Evolutionary conservation across 495 filamentous ascomycete genomes (phyloP), one percentile per base, ranked within the genome.

Genomic region (Thozetella sp.): DNA sequence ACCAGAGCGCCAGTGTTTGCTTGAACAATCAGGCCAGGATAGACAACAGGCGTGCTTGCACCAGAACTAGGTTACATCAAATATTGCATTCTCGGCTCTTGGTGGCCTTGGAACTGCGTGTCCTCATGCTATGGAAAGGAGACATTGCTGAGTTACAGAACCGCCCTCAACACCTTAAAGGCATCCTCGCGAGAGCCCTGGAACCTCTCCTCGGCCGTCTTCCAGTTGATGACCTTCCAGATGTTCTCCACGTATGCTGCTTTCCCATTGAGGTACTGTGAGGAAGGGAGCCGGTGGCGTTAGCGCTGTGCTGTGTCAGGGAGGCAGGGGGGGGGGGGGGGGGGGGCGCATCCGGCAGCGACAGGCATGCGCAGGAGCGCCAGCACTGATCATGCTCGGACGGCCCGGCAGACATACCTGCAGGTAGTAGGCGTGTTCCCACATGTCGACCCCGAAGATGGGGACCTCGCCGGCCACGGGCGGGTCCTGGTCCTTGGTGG

Each of bases 221-320:
- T 95, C 95, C 95, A 99, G 82, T 98, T 98, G 67, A 99, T 83
- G 45, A 99, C 92, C 59, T 97, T 92, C 96, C 96, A 99, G 69
- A 99, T 89, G 55, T 93, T 93, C 62, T 86, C 86, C 67, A 99
- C 96, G 77, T 99, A 99, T 65, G 96, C 93, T 22, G 92, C 95
- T 83, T 99, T 99, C 66, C 93, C 90, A 77, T 98, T 99, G 80
- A 97, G 84, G 74, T 99, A 99, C 82, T 72, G 58, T 23, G 22
- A 26, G 54, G n/a, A 37, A 15, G 23, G 26, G 51, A 50, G 11
- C 17, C 45, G 20, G n/a, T 22, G 15, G 48, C 43, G 25, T 58
- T 24, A 53, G 50, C 22, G 1, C 51, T 26, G 58, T 67, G 54
- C 58, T 54, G 56, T 15, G 3, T 13, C 13, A 54, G 17, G 37